Conservation (phyloP, 2,329 filamentous ascomycete genomes). For the Cladosporium austrohemisphaericum region DNA sequence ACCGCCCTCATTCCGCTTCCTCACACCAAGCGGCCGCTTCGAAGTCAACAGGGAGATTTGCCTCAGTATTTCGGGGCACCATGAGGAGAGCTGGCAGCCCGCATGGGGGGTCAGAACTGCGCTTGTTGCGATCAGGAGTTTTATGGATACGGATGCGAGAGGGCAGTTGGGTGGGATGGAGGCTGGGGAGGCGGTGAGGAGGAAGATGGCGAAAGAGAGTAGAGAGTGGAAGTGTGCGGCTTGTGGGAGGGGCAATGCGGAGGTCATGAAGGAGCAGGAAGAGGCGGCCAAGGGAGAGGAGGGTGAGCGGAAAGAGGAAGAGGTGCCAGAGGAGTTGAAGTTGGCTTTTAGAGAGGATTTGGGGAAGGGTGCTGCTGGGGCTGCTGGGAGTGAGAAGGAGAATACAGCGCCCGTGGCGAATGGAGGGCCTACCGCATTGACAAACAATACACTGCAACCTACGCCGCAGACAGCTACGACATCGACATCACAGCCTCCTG, state of each 20-base stretch:
- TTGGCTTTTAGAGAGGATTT: constrained; percentile 74
- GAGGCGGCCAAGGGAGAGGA: constrained; percentile 47
- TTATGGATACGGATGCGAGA: constrained; percentile 86
- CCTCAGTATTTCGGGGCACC: constrained; percentile 86
- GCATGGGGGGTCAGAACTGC: constrained; percentile 96
- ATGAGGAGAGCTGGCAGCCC: constrained; percentile 98
- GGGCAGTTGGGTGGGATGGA: constrained; percentile 91
- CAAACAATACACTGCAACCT: neutral
- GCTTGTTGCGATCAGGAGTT: constrained; percentile 71
- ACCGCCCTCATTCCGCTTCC: constrained; percentile 92
- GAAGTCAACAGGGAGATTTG: constrained; percentile 97
- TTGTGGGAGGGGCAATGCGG: constrained; percentile 68
- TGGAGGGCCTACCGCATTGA: neutral
- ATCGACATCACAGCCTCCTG: constrained; percentile 15
- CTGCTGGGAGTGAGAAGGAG: constrained; percentile 17
- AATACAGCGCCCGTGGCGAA: constrained; percentile 15
- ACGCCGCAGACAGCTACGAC: constrained; percentile 4
- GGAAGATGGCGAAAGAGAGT: constrained; percentile 66
- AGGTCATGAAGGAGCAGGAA: constrained; percentile 69
- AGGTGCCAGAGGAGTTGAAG: constrained; percentile 53
- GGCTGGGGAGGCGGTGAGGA: constrained; percentile 63
- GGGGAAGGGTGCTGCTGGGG: constrained; percentile 37
- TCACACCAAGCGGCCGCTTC: constrained; percentile 87
- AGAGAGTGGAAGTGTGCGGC: constrained; percentile 62
- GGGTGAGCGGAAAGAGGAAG: constrained; percentile 39